Conservation (phyloP, 2,329 filamentous ascomycete genomes). For the Orbilia brochopaga region DNA sequence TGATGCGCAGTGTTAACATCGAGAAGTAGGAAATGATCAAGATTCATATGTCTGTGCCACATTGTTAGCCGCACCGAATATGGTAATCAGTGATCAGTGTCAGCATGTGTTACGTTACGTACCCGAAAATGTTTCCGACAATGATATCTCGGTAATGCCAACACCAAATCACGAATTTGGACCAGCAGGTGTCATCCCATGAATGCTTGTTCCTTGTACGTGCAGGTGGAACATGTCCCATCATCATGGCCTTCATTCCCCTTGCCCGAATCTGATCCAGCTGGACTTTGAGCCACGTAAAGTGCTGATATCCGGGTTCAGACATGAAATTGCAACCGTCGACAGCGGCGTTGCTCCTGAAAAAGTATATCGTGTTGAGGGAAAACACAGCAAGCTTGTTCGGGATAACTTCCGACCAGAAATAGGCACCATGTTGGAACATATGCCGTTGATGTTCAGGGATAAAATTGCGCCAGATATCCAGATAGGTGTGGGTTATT, state of each 20-base stretch:
- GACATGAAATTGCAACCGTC: conserved; percentile 80
- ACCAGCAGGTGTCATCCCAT: conserved; percentile 97
- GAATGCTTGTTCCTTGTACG: conserved; percentile 80
- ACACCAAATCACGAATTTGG: conserved; percentile 92
- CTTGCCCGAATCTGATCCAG: conserved; percentile 79
- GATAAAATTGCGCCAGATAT: conserved; percentile 85
- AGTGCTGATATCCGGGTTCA: conserved; percentile 89
- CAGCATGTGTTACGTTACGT: conserved; percentile 4
- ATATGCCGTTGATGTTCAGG: conserved; percentile 89
- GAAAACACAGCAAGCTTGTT: conserved; percentile 84
- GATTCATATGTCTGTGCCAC: conserved; percentile 78
- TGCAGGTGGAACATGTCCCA: conserved; percentile 91
- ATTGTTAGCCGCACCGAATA: conserved; percentile 56
- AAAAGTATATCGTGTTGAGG: conserved; percentile 96
- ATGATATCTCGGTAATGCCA: conserved; percentile 90
- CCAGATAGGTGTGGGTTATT: conserved; percentile 77
- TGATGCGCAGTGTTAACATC: conserved; percentile 67
- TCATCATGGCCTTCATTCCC: conserved; percentile 91
- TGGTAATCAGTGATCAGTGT: neutral
- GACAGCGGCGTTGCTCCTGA: conserved; percentile 87
- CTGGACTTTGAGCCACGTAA: conserved; percentile 94
- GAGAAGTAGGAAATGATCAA: conserved; percentile 94
- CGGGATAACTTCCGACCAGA: conserved; percentile 88
- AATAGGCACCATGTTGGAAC: conserved; percentile 93
- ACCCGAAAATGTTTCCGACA: conserved; percentile 73